These are phyloP conservation scores for Circinella umbellata DNA, from an alignment of 371 early-diverging fungal species.

Conservation along the genomic window DNA sequence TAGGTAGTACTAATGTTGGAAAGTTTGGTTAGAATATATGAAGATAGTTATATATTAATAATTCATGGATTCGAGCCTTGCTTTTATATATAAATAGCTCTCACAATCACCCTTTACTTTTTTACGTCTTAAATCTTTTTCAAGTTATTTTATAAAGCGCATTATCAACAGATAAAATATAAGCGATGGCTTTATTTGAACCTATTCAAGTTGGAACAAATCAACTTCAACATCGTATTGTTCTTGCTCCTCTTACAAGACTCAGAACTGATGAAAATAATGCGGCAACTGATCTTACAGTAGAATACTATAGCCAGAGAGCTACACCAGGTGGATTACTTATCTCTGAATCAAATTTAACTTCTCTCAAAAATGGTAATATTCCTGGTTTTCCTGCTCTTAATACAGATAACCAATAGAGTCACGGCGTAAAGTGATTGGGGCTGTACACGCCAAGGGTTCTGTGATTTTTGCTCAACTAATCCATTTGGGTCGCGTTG, in stretches of 20 bases:
- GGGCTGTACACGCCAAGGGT: slow-evolving; percentile 62
- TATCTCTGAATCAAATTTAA: slow-evolving; percentile 58
- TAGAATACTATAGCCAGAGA: slow-evolving; percentile 64
- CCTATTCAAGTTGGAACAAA: slow-evolving; percentile 36
- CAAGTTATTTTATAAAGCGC: no score
- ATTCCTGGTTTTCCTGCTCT: slow-evolving; percentile 19
- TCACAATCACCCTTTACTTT: no score
- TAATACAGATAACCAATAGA: slow-evolving; percentile 54
- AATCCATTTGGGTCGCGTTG: slow-evolving; percentile 27
- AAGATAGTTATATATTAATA: no score
- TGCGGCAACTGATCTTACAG: slow-evolving; percentile 44
- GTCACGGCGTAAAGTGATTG: slow-evolving; percentile 61
- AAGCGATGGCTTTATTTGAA: slow-evolving; percentile 15
- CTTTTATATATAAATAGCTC: no score
- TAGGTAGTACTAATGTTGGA: no score
- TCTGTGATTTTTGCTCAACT: slow-evolving; percentile 62
- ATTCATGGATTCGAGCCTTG: no score
- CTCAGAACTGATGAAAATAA: slow-evolving; percentile 30
- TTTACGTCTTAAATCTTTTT: no score
- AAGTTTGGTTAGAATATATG: no score
- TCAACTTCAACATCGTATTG: slow-evolving; percentile 56
- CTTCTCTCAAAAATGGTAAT: neutral
- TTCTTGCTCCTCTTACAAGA: slow-evolving; percentile 59
- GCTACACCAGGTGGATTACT: slow-evolving; percentile 60
- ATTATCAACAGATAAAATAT: no score